Conservation (phyloP, 441 rosid species). For the Croton laevigatus region DNA sequence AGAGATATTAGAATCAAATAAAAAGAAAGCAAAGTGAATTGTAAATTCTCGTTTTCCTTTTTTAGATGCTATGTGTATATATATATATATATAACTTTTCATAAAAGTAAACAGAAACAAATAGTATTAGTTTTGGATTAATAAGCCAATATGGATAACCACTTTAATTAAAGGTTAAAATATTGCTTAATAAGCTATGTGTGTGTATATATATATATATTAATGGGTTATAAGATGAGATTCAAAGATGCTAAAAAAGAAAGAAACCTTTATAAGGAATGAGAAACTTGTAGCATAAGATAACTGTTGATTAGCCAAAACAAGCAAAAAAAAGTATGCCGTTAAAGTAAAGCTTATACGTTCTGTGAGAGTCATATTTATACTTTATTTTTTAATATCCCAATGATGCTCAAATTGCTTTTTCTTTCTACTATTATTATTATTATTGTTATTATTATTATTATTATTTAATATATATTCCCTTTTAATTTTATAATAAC, state of each 20-base stretch:
- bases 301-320: conserved; percentile 43
- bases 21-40: too few species aligned
- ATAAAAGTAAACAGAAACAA: not conserved
- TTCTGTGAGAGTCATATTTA: conserved; percentile 5
- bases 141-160: not conserved
- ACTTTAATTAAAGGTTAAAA: not conserved
- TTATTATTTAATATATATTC: too few species aligned
- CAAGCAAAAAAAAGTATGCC: conserved; percentile 32
- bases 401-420: conserved; percentile 42
- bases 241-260: conserved; percentile 37
- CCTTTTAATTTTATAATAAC: too few species aligned
- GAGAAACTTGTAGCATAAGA: conserved; percentile 35
- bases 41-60: too few species aligned
- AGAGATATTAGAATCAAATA: not conserved
- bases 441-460: conserved; percentile 33
- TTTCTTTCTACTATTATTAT: conserved; percentile 35
- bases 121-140: not conserved
- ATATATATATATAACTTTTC: not conserved
- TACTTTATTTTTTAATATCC: conserved; percentile 28
- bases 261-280: conserved; percentile 25
- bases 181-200: conserved; percentile 14
- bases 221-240: conserved; percentile 35
- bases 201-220: not conserved
- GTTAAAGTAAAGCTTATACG: conserved; percentile 19
- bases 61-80: too few species aligned